Evolutionary conservation across 805 yeast species (phyloP), one percentile per base, ranked within the genome.

Genomic region (Candida corydali): DNA sequence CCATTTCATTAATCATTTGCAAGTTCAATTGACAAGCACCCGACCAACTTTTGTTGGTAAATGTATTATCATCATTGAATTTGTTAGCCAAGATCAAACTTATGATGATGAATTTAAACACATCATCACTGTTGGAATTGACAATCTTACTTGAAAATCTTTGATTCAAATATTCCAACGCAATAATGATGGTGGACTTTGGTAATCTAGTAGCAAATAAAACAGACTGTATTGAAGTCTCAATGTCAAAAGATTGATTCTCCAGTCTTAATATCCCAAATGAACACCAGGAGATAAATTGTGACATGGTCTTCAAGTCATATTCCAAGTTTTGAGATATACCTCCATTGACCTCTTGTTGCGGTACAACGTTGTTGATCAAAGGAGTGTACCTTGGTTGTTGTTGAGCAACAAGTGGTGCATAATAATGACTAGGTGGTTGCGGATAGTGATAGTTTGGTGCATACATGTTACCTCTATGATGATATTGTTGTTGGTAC

Each of bases 61-160:
- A 91, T 19, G 97, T 91, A 63, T 91, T 88, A 65, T 91, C 98
- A 62, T 91, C 98, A 56, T 89, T 87, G 59, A 87, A 86, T 64
- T 91, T 91, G 67, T 91, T 91, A 32, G 96, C 95, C 43, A 91
- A 67, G 25, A 91, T 76, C 29, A 91, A 70, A 3, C 94, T 73
- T 15, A 83, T 70, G 29, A 82, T 78, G 28, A 87, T 58, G 55
- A 66, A 73, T 54, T 64, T 70, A 64, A 73, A 85, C 52, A 66
- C 51, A 42, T 70, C 64, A 32, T 51, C 50, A 36, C 63, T 62
- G 38, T 44, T 31, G 37, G 65, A 40, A n/a, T 33, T 18, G 12
- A 17, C 9, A n/a, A 4, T 16, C 33, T 50, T 53, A 26, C 55
- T 37, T 32, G 68, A 56, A 39, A 59, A 61, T 42, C 84, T 70